A percentile compares a stretch with the other conserved stretches of the same genome.
Conservation (phyloP, 306 rosid genomes). For the Urtica urens region DNA sequence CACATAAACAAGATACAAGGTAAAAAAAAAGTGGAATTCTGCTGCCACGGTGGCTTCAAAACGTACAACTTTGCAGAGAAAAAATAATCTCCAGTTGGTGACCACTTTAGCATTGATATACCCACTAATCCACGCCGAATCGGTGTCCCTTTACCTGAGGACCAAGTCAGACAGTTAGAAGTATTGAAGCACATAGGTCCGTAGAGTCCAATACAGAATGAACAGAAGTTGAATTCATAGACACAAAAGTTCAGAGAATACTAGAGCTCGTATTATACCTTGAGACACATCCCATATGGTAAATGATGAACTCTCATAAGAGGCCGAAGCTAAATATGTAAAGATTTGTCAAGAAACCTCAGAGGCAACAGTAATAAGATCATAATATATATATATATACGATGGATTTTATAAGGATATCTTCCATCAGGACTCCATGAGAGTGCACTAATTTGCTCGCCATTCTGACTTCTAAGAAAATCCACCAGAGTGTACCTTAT, state of each 20-base stretch:
- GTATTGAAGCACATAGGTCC: not conserved
- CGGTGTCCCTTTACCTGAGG: conserved; percentile 73
- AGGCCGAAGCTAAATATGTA: conserved; percentile 84
- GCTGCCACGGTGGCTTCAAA: conserved; percentile 1
- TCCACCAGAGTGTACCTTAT: conserved; percentile 66
- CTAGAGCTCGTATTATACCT: conserved; percentile 35
- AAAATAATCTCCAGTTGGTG: conserved; percentile 92
- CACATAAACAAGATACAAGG: conserved; percentile 11
- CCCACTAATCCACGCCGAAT: conserved; percentile 90
- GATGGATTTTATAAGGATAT: conserved; percentile 42
- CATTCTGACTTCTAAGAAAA: conserved; percentile 54
- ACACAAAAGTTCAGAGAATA: conserved; percentile 11
- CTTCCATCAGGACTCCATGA: conserved; percentile 99
- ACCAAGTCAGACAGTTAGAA: conserved; percentile 11
- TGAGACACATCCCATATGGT: conserved; percentile 93
- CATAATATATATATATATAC: not conserved
- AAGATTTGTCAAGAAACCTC: conserved; percentile 40
- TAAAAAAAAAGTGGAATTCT: not conserved
- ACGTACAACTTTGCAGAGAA: conserved; percentile 80
- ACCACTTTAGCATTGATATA: conserved; percentile 87
- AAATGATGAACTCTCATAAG: conserved; percentile 76
- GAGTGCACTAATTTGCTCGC: conserved; percentile 72
- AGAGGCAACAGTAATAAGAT: not conserved
- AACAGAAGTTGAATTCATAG: not conserved
- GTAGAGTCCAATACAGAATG: not conserved